A percentile compares a stretch with the other conserved stretches of the same genome.
Conservation (phyloP, 441 rosid genomes). For the Adansonia gregorii region DNA sequence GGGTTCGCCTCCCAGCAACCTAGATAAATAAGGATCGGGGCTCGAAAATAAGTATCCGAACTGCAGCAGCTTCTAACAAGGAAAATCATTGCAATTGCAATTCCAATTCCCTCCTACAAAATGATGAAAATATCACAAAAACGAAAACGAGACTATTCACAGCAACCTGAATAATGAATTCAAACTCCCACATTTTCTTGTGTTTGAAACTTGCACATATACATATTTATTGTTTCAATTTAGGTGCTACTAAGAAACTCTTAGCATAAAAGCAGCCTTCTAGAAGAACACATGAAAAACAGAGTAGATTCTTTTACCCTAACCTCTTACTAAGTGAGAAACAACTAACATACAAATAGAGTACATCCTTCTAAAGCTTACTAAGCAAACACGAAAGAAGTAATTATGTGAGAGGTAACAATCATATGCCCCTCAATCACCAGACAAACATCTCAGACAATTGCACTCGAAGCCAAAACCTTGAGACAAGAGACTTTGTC, state of each 20-base stretch:
- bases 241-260: not conserved
- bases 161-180: not conserved
- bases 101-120: not conserved
- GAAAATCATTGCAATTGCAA: not conserved
- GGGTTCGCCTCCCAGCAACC: slow-evolving; percentile 94
- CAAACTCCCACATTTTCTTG: not conserved
- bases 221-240: not conserved
- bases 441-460: slow-evolving; percentile 65
- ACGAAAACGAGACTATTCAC: not conserved
- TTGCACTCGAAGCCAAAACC: slow-evolving; percentile 81
- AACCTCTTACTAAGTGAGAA: not conserved
- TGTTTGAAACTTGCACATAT: not conserved
- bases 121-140: not conserved
- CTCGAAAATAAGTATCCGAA: slow-evolving; percentile 24
- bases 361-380: not conserved
- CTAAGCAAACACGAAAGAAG: not conserved
- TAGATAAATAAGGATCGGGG: too few relatives aligned
- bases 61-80: not conserved
- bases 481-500: slow-evolving; percentile 57
- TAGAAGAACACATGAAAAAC: not conserved
- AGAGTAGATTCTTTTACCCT: not conserved
- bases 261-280: not conserved
- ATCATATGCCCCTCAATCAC: slow-evolving; percentile 43
- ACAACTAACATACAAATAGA: not conserved
- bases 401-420: slow-evolving; percentile 4